Base-by-base conservation (phyloP, 2,329 filamentous ascomycete species). In the Alternaria consortialis region DNA sequence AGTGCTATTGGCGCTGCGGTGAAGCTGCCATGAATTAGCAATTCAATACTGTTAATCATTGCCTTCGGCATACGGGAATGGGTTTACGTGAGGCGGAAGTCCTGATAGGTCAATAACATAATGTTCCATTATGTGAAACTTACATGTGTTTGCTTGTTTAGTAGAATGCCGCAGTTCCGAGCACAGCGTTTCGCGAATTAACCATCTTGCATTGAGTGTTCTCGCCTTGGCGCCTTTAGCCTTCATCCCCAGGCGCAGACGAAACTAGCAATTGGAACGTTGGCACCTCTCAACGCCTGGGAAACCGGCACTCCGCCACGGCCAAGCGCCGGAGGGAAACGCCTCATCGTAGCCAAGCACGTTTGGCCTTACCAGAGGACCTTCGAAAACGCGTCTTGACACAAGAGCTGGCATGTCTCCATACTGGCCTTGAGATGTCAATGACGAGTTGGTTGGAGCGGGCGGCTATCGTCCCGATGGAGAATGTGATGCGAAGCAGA, bases 321-420 rank as follows among this genome's bases (percentile, higher is more conserved):
- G 67, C 66, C 68, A 71, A 70, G 68, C 52, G 48, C 43, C 27
- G 20, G 54, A 47, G 58, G 62, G 67, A 70, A 67, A 69, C 67
- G 55, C 58, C 53, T 62, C 32, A 56, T 55, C 23, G 68, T 55
- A 69, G 67, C 70, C 70, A 72, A 72, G 70, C 61, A 60, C 43
- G 63, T 66, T 68, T 68, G 47, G 62, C 52, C 39, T 61, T 37
- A 17, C 36, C 44, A 31, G 53, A 57, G 61, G 42, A 50, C 23
- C 50, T 56, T 48, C 25, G 50, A 51, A 51, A 64, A 40, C 46
- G 31, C 23, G 50, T 58, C 53, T 64, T 72, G 69, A 69, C 47
- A 64, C 69, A 64, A 12, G 36, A 53, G 36, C 34, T 53, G 62
- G 58, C 56, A 59, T 62, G 50, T 44, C 47, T 46, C 56, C 60